Base-by-base conservation (phyloP, 2,329 filamentous ascomycete species). In the Chaetomium sp. region DNA sequence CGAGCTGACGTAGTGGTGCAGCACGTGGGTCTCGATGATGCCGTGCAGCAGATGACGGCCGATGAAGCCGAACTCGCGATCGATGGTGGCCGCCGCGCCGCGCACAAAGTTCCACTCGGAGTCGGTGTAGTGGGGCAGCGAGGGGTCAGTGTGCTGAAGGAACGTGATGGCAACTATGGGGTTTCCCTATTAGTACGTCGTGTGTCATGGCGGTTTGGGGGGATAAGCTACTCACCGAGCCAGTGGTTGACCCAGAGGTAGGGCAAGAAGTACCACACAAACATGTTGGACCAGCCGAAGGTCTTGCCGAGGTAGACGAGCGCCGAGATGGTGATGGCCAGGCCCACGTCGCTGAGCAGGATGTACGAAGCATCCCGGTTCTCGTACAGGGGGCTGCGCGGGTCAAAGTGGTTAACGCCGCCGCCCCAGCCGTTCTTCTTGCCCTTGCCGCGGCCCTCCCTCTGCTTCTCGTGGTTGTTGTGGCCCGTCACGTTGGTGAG, bases 221-320 rank as follows among this genome's bases (percentile, higher is more conserved):
- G 23, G 25, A 19, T 21, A 3, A 1, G 23, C 5, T 13, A 68
- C 66, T 70, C 89, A 95, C 92, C 91, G 65, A 98, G 90, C 94
- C 94, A 98, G 87, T 97, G 93, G 86, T 98, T 96, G 60, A 97
- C 93, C 94, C 94, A 97, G 67, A 97, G 84, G 78, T 98, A 99
- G 45, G 95, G 95, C 65, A 96, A 75, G 74, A 93, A 88, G 81
- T 99, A 99, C 94, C 95, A 98, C 68, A 99, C 90, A 66, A 91
- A 81, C 77, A 98, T 83, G 83, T 97, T 98, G 75, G 82, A 77
- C 83, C 88, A 94, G 74, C 95, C 95, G 72, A 89, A 97, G 63
- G 79, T 90, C 78, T 87, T 87, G 73, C 88, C 88, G 70, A 97
- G 82, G 73, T 83, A 84, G 78, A 85, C 85, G 66, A 97, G 84